Conservation (phyloP, 2,329 filamentous ascomycete species). For the Emmonsiellopsis sp. region DNA sequence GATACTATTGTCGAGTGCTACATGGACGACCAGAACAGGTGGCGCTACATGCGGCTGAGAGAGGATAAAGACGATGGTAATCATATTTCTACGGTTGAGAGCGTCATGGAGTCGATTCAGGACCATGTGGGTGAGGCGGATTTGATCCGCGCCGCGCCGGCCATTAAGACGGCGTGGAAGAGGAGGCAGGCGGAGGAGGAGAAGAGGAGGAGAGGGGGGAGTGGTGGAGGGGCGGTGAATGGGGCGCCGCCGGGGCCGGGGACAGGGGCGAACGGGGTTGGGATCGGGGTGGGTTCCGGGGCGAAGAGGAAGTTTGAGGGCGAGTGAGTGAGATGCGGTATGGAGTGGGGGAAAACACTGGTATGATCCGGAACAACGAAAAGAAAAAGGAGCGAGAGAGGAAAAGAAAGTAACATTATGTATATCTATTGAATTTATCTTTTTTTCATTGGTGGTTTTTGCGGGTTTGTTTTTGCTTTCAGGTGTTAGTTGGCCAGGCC, state of each 20-base stretch:
- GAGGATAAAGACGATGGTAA: slow-evolving; percentile 92
- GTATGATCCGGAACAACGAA: not conserved
- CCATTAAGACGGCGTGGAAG: slow-evolving; percentile 78
- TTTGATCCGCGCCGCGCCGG: slow-evolving; percentile 56
- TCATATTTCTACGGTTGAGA: slow-evolving; percentile 72
- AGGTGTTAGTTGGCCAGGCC: too few relatives aligned
- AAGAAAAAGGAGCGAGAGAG: not conserved
- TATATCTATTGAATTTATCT: not conserved
- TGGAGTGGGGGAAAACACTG: not conserved
- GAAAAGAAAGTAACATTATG: not conserved
- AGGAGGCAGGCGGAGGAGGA: slow-evolving; percentile 34
- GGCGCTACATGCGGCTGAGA: slow-evolving; percentile 81
- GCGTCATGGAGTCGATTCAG: slow-evolving; percentile 80
- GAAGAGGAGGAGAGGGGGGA: slow-evolving; percentile 14
- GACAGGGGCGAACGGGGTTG: slow-evolving; percentile 18
- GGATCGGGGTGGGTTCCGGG: slow-evolving; percentile 25
- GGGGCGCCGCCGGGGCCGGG: slow-evolving; percentile 7
- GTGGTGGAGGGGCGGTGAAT: slow-evolving; percentile 11
- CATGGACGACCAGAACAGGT: slow-evolving; percentile 62
- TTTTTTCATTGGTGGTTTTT: not conserved
- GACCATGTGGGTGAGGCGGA: slow-evolving; percentile 79
- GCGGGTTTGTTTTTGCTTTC: not conserved
- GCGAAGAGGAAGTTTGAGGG: slow-evolving; percentile 33
- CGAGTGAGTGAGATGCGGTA: slow-evolving; percentile 13
- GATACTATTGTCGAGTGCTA: slow-evolving; percentile 85